phyloP scores from a whole-genome alignment of 208 protist genomes.

The Leishmania lainsoni region DNA sequence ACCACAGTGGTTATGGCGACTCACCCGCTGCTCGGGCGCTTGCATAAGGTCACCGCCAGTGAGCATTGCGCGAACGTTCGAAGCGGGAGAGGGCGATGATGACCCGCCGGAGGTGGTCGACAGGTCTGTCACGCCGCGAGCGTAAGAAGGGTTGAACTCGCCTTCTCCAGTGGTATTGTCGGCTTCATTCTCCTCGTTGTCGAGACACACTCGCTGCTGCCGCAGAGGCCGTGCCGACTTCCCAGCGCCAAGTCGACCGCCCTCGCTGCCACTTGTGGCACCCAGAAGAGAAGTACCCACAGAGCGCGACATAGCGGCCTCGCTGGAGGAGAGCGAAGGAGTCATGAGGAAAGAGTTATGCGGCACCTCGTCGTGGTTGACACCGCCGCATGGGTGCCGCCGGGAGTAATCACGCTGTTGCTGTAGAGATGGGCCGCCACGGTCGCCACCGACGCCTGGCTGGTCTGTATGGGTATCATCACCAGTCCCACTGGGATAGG shows the following conservation, averaged over 20 bases:
- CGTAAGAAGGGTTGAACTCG: constrained; percentile 31
- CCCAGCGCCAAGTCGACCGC: not conserved
- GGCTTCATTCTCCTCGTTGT: not conserved
- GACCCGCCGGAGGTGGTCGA: constrained; percentile 23
- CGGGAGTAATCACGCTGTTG: not conserved
- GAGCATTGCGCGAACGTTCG: not conserved
- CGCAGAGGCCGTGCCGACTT: not conserved
- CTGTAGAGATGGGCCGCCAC: not conserved
- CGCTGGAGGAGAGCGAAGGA: constrained; percentile 9
- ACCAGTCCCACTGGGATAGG: not conserved
- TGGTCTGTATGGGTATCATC: not conserved
- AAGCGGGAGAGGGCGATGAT: not conserved
- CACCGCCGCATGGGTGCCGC: not conserved
- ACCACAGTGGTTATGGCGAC: constrained; percentile 1
- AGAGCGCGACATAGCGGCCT: not conserved
- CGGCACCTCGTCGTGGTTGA: not conserved
- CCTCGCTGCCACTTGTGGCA: not conserved
- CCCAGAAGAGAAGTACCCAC: not conserved
- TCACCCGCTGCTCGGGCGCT: too few relatives aligned
- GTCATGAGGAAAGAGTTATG: constrained; percentile 18
- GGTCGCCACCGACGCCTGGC: not conserved
- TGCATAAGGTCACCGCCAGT: not conserved
- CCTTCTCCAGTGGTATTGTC: constrained; percentile 2
- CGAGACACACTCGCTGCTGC: not conserved
- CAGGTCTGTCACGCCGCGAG: constrained; percentile 23